These are phyloP conservation scores for Termitomyces sp. DNA, from an alignment of 768 basidiomycete species.

Conservation along the genomic window DNA sequence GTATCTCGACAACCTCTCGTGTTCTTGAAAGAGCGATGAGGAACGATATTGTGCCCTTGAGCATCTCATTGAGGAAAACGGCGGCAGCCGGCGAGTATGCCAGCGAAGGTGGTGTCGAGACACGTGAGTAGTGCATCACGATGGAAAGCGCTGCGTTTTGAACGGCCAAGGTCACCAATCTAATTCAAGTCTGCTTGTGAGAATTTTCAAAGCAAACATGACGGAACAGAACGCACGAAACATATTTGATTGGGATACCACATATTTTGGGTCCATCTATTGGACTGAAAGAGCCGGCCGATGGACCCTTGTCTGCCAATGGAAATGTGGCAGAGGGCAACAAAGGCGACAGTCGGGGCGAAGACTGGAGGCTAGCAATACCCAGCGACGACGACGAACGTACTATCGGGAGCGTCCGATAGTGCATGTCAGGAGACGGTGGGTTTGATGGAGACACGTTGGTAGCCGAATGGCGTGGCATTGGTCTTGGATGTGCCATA, in stretches of 20 bases:
- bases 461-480: constrained; percentile 11
- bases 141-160: constrained; percentile 96
- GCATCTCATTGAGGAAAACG: constrained; percentile 88
- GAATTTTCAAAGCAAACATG: constrained; percentile 2
- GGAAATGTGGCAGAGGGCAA: constrained; percentile 42
- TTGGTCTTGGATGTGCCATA: constrained; percentile 16
- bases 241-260: constrained; percentile 74
- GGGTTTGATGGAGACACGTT: constrained; percentile 12
- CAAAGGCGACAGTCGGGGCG: constrained; percentile 46
- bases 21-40: constrained; percentile 67
- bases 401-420: constrained; percentile 50
- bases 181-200: constrained; percentile 20
- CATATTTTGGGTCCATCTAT: constrained; percentile 50
- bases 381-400: constrained; percentile 48
- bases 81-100: constrained; percentile 93
- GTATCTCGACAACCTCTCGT: constrained; percentile 34
- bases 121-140: constrained; percentile 98
- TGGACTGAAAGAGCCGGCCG: constrained; percentile 20
- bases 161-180: constrained; percentile 81
- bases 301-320: constrained; percentile 34
- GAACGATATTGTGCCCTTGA: constrained; percentile 92
- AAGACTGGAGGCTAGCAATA: constrained; percentile 27
- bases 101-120: constrained; percentile 69
- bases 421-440: constrained; percentile 47
- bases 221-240: constrained; percentile 51